Base-by-base conservation (phyloP, 2,329 filamentous ascomycete genomes). In the Cladobotryum protrusum region DNA sequence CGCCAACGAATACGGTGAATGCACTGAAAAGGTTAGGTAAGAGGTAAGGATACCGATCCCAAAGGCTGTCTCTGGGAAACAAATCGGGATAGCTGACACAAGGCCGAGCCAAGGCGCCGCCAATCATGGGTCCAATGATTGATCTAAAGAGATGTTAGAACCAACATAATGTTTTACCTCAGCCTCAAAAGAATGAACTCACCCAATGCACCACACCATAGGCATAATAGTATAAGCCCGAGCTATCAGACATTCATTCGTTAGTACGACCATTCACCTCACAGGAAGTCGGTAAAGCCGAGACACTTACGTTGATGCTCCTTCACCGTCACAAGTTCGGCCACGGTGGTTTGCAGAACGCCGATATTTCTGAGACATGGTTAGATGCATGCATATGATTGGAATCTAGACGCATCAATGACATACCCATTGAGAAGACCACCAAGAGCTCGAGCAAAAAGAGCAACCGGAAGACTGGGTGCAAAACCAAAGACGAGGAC, bases 171-270 rank as follows among this genome's bases (percentile, higher is more conserved):
- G 43, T 5, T 14, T 12, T 19, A 43, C 19, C 15, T 4, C 13
- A 39, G 8, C 17, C 37, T 9, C 1, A 29, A 40, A 3, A 14
- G 29, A 14, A 37, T 17, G 8, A 14, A 71, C 76, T 71, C 74
- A 89, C 76, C 93, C 93, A 63, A 99, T 78, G 65, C 91, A 96
- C 93, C 93, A 99, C 20, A 97, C 89, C 65, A 96, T 89, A 6
- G 93, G 93, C 90, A 99, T 96, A 59, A 97, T 91, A 12, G 92
- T 89, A 71, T 95, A 99, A 45, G 92, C 93, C 60, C 89, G 88
- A 58, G 91, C 87, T 90, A 40, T 50, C 8, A 43, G 48, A 24
- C 14, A 32, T 19, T 19, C 13, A 3, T 42, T 29, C 11, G 60
- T 73, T 57, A 68, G 62, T 36, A 17, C 7, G 15, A 18, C 29